These are phyloP conservation scores for Mrakiaceae sp. DNA, from an alignment of 1,284 basidiomycete species.

Conservation along the genomic window DNA sequence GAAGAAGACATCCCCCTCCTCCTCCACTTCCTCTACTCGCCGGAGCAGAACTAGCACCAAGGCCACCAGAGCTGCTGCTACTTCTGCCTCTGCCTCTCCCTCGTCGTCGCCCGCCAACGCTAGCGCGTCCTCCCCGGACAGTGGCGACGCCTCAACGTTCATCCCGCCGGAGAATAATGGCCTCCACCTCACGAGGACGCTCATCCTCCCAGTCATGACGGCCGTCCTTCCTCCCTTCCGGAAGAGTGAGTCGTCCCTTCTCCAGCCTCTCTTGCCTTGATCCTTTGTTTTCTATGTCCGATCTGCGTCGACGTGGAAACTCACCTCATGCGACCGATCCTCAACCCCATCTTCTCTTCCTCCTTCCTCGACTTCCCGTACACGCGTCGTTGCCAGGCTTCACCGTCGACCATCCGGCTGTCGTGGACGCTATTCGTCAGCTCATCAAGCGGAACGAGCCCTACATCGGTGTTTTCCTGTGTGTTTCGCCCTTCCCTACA, in stretches of 20 bases:
- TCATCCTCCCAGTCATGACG: slow-evolving; percentile 9
- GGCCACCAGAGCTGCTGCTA: no score
- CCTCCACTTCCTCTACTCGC: no score
- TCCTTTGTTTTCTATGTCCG: background rate
- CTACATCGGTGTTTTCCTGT: slow-evolving; percentile 84
- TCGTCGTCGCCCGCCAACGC: no score
- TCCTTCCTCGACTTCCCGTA: background rate
- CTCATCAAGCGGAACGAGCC: slow-evolving; percentile 95
- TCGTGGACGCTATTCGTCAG: slow-evolving; percentile 90
- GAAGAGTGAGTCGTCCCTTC: slow-evolving; percentile 8
- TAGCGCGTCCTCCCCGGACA: no score
- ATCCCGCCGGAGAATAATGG: no score
- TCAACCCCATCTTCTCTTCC: background rate
- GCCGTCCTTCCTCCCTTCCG: slow-evolving; percentile 8
- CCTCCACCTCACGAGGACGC: background rate
- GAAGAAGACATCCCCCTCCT: no score
- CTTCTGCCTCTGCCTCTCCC: no score
- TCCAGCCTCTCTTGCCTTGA: background rate
- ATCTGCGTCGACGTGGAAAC: background rate
- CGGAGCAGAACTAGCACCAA: no score
- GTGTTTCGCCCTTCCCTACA: slow-evolving; percentile 62
- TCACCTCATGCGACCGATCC: background rate
- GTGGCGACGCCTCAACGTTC: no score
- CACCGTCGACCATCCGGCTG: slow-evolving; percentile 76
- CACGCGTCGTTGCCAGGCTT: slow-evolving; percentile 72